Base-by-base conservation (phyloP, 2,329 filamentous ascomycete species). In the Amesomyces nigricolor region DNA sequence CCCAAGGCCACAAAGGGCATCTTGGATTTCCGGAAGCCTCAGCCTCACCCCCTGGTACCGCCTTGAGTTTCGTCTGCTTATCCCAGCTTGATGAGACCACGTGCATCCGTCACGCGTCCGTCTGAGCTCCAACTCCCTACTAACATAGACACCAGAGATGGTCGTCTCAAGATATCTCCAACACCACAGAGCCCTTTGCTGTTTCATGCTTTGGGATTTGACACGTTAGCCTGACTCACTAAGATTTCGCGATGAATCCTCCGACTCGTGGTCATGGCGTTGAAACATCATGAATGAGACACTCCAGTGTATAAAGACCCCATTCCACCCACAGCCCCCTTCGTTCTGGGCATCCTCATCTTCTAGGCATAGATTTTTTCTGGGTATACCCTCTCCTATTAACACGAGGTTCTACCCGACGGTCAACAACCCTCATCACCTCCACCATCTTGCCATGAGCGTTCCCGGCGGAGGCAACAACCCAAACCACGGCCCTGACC, bases 401-500 rank as follows among this genome's bases (percentile, higher is more conserved):
- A 2, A 4, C 16, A 9, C n/a, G n/a, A n/a, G n/a, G n/a, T n/a
- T n/a, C n/a, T n/a, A n/a, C n/a, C n/a, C n/a, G n/a, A n/a, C n/a
- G n/a, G n/a, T n/a, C n/a, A n/a, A n/a, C n/a, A n/a, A n/a, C n/a
- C n/a, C n/a, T n/a, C n/a, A n/a, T 3, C n/a, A 10, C 2, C 29
- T 6, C 40, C 35, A 46, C 6, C 14, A 29, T 13, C 35, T 19
- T 17, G 49, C 29, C 42, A 57, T 57, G 55, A 57, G 9, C 52
- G 32, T 53, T 40, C 29, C 40, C 11, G 43, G 43, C 29, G 50
- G 30, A 35, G 58, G 58, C 13, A 44, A 35, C 48, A 59, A 59
- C 32, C 58, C 58, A 13, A 29, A 43, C 5, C 52, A 55, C 14
- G 58, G 58, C 39, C 51, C 48, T 10, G 56, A 58, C 22, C 30